Evolutionary conservation across 164 flowering plant genomes (phyloP).

Genomic region (Magnolia officinalis): DNA sequence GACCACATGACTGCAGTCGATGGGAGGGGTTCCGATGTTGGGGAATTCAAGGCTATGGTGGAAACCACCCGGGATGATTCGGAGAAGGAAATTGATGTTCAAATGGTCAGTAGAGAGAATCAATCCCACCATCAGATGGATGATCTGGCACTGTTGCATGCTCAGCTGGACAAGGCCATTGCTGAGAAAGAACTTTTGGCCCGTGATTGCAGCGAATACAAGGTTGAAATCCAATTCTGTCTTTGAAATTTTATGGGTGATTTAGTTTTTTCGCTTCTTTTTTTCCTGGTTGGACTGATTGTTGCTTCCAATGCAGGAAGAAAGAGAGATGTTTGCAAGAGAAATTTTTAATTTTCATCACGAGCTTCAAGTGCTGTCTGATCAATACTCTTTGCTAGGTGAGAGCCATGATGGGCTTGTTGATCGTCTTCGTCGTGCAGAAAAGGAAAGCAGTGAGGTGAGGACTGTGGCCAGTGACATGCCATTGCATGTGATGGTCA

Average conservation of each 20-base stretch:
- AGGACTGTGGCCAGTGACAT: conserved; percentile 7
- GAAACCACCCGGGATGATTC: conserved; percentile 21
- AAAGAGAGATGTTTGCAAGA: conserved; percentile 36
- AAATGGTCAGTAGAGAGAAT: conserved; percentile 26
- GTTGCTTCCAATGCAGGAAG: conserved; percentile 52
- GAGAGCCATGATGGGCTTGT: conserved; percentile 21
- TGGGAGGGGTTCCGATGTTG: conserved; percentile 23
- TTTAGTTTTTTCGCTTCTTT: neutral
- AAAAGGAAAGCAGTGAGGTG: conserved; percentile 18
- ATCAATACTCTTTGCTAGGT: conserved; percentile 17
- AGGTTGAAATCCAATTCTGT: conserved; percentile 1
- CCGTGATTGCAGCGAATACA: conserved; percentile 34
- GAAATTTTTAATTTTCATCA: conserved; percentile 36
- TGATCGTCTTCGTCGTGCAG: conserved; percentile 21
- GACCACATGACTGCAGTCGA: conserved; percentile 41
- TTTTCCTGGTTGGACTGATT: conserved; percentile 1
- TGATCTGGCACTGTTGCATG: conserved; percentile 46
- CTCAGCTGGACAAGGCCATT: conserved; percentile 36
- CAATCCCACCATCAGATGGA: conserved; percentile 22
- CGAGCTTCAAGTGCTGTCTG: conserved; percentile 33
- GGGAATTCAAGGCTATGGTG: conserved; percentile 11
- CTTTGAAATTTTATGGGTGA: neutral
- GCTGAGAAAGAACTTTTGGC: conserved; percentile 46
- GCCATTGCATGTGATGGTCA: conserved; percentile 37
- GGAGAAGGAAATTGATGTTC: conserved; percentile 23